Evolutionary conservation across 208 protist species (phyloP).

Genomic region (Wallacemonas rigidus): DNA sequence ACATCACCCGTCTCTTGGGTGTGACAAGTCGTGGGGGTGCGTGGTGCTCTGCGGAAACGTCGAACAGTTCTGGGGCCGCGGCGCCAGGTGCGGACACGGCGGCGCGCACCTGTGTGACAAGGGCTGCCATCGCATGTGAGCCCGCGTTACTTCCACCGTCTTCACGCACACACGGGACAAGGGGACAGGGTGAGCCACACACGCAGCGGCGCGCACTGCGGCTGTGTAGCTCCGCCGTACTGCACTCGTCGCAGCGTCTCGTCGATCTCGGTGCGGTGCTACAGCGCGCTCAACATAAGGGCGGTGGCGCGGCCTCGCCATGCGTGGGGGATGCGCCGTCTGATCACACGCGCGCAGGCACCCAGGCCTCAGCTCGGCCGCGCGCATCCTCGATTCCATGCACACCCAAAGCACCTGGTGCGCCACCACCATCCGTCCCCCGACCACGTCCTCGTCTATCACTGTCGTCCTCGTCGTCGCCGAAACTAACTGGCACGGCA

Average conservation of each 20-base stretch:
- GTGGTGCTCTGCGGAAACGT: too few relatives aligned
- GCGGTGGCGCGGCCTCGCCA: background rate
- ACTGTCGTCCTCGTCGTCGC: background rate
- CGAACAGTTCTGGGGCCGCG: too few relatives aligned
- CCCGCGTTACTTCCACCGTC: background rate
- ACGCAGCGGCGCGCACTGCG: background rate
- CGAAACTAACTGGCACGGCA: background rate
- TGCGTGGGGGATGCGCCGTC: background rate
- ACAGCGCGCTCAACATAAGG: background rate
- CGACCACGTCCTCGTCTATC: too few relatives aligned
- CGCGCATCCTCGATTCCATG: background rate
- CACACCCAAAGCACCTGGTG: background rate
- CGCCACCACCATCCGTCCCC: background rate
- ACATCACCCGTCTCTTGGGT: too few relatives aligned
- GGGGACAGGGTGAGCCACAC: background rate
- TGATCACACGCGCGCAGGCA: background rate
- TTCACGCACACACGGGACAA: background rate
- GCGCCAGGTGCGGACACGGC: too few relatives aligned
- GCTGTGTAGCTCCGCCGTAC: background rate
- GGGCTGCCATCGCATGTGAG: too few relatives aligned
- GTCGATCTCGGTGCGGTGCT: conserved; percentile 2
- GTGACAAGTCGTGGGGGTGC: too few relatives aligned
- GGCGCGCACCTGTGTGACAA: too few relatives aligned
- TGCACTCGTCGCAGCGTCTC: conserved; percentile 7
- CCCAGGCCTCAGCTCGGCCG: background rate